phyloP scores from a whole-genome alignment of 2,329 filamentous ascomycete species.

The Capronia americana region DNA sequence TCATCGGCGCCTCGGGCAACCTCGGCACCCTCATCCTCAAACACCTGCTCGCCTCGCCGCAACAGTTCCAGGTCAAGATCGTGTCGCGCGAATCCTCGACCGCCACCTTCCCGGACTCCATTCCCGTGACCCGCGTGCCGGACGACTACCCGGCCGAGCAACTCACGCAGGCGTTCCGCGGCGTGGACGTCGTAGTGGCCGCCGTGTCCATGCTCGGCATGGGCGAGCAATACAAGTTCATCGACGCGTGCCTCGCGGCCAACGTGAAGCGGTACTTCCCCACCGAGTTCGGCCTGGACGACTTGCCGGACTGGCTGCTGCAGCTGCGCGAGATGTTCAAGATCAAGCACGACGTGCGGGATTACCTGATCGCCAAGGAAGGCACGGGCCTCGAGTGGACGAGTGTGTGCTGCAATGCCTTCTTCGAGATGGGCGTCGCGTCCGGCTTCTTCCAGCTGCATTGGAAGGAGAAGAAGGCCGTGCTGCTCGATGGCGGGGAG shows the following conservation, averaged over 20 bases:
- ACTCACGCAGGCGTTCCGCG: slow-evolving; percentile 28
- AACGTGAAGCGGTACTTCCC: slow-evolving; percentile 52
- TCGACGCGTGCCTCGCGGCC: slow-evolving; percentile 49
- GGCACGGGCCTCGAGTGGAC: slow-evolving; percentile 38
- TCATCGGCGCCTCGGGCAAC: slow-evolving; percentile 35
- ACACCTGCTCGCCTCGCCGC: slow-evolving; percentile 27
- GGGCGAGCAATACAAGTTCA: slow-evolving; percentile 46
- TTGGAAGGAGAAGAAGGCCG: slow-evolving; percentile 48
- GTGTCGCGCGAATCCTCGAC: slow-evolving; percentile 31
- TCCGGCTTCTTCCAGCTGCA: slow-evolving; percentile 54
- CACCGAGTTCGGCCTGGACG: slow-evolving; percentile 44
- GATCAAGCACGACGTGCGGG: slow-evolving; percentile 44
- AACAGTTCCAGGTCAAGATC: slow-evolving; percentile 27
- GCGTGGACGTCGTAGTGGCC: slow-evolving; percentile 32
- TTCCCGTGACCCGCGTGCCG: slow-evolving; percentile 24
- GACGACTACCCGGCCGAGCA: slow-evolving; percentile 32
- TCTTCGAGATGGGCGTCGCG: slow-evolving; percentile 47
- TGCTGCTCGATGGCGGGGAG: slow-evolving; percentile 60
- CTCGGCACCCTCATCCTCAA: slow-evolving; percentile 32
- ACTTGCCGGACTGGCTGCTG: slow-evolving; percentile 34
- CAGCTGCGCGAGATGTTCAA: slow-evolving; percentile 38
- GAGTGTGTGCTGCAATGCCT: slow-evolving; percentile 46
- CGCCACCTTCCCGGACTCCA: slow-evolving; percentile 20
- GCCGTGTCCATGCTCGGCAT: slow-evolving; percentile 35
- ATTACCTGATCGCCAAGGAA: slow-evolving; percentile 40